These are phyloP conservation scores for Pisolithus microcarpus DNA, from an alignment of 768 basidiomycete species.

Conservation along the genomic window DNA sequence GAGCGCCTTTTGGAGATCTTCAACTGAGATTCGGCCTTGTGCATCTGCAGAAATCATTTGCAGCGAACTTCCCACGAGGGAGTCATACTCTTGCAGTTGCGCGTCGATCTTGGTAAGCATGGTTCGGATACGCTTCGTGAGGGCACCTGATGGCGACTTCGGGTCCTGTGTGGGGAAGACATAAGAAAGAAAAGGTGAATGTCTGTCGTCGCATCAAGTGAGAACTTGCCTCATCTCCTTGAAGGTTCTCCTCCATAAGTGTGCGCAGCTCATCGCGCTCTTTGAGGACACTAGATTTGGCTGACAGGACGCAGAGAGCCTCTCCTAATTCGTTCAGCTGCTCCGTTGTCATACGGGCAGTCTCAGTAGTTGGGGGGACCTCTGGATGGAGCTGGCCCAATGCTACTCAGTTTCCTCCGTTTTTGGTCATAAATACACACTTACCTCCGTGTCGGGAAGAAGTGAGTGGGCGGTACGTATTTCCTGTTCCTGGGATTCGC, in stretches of 20 bases:
- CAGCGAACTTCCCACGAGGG: slow-evolving; percentile 73
- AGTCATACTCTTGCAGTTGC: slow-evolving; percentile 89
- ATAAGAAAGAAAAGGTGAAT: not conserved
- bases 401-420: not conserved
- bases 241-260: slow-evolving; percentile 91
- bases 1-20: slow-evolving; percentile 85
- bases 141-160: slow-evolving; percentile 72
- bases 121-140: slow-evolving; percentile 90
- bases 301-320: slow-evolving; percentile 82
- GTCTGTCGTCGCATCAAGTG: not conserved
- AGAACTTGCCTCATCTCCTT: slow-evolving; percentile 67
- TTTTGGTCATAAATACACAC: slow-evolving; percentile 3
- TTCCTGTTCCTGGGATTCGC: slow-evolving; percentile 75
- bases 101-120: slow-evolving; percentile 95
- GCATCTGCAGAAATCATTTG: slow-evolving; percentile 82
- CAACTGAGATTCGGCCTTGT: slow-evolving; percentile 82
- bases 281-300: slow-evolving; percentile 91
- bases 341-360: slow-evolving; percentile 95
- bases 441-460: slow-evolving; percentile 85
- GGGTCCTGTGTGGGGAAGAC: slow-evolving; percentile 45
- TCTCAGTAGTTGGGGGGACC: slow-evolving; percentile 38
- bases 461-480: slow-evolving; percentile 73
- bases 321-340: slow-evolving; percentile 92
- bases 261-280: slow-evolving; percentile 87
- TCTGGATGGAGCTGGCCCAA: slow-evolving; percentile 54